Conservation (phyloP, 2,329 filamentous ascomycete genomes). For the Chaetomiaceae sp. region DNA sequence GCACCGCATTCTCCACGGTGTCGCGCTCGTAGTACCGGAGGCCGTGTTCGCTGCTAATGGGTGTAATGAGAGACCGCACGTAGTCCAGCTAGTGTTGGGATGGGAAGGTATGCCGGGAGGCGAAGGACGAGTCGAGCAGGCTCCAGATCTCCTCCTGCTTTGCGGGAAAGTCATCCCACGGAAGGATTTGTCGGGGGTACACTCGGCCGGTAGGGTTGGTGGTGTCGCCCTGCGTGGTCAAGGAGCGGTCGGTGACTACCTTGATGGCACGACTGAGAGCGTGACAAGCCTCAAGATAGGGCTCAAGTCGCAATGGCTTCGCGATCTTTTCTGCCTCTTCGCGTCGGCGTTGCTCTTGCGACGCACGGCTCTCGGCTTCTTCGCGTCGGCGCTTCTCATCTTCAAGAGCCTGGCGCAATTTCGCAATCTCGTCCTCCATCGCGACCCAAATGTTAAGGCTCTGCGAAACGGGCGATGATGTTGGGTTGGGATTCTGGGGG, state of each 20-base stretch:
- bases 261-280: slow-evolving; percentile 27
- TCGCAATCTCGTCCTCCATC: slow-evolving; percentile 10
- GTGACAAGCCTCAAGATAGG: slow-evolving; percentile 32
- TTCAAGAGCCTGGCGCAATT: slow-evolving; percentile 11
- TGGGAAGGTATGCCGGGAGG: slow-evolving; percentile 27
- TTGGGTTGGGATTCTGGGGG: not conserved
- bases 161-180: slow-evolving; percentile 30
- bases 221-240: slow-evolving; percentile 30
- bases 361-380: slow-evolving; percentile 12
- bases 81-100: slow-evolving; percentile 31
- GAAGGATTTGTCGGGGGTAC: slow-evolving; percentile 32
- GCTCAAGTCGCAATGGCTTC: slow-evolving; percentile 19
- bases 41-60: slow-evolving; percentile 31
- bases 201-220: slow-evolving; percentile 30
- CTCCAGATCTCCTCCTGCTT: slow-evolving; percentile 30
- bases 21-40: slow-evolving; percentile 32
- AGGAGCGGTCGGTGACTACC: slow-evolving; percentile 28
- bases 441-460: not conserved
- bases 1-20: slow-evolving; percentile 32
- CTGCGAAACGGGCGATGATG: not conserved
- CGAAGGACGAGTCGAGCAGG: slow-evolving; percentile 26
- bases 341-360: slow-evolving; percentile 20
- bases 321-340: slow-evolving; percentile 25
- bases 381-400: slow-evolving; percentile 22
- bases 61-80: slow-evolving; percentile 25